These are phyloP conservation scores for Penicillium ochrochloron DNA, from an alignment of 495 filamentous ascomycete species.

Conservation along the genomic window DNA sequence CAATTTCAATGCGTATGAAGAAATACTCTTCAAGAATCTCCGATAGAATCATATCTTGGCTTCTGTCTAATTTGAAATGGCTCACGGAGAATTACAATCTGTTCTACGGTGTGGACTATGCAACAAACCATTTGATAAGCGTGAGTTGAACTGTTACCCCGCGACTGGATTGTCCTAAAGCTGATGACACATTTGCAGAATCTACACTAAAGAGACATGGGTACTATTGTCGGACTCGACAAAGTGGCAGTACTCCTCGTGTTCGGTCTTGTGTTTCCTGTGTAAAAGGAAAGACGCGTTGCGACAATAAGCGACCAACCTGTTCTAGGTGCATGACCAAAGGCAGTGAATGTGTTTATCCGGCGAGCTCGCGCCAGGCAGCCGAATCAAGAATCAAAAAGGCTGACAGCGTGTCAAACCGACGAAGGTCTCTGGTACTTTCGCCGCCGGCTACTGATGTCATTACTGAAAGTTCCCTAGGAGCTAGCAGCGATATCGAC, in stretches of 20 bases:
- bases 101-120: conserved; percentile 45
- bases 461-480: not conserved
- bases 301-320: conserved; percentile 43
- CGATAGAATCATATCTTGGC: not conserved
- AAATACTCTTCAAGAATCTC: not conserved
- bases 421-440: not conserved
- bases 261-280: conserved; percentile 48
- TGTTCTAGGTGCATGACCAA: conserved; percentile 50
- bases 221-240: conserved; percentile 53
- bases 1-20: not conserved
- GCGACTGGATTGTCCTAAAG: not conserved
- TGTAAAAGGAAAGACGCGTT: conserved; percentile 45
- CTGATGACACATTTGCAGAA: conserved; percentile 33
- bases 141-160: conserved; percentile 31
- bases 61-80: conserved; percentile 26
- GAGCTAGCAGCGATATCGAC: not conserved
- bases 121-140: conserved; percentile 49
- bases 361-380: conserved; percentile 24
- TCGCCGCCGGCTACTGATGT: not conserved
- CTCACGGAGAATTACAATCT: conserved; percentile 27
- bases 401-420: not conserved
- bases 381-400: conserved; percentile 3
- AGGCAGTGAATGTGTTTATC: conserved; percentile 45
- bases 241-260: conserved; percentile 26
- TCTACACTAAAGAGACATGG: conserved; percentile 53